Base-by-base conservation (phyloP, 2,329 filamentous ascomycete genomes). In the Diplodia mutila region DNA sequence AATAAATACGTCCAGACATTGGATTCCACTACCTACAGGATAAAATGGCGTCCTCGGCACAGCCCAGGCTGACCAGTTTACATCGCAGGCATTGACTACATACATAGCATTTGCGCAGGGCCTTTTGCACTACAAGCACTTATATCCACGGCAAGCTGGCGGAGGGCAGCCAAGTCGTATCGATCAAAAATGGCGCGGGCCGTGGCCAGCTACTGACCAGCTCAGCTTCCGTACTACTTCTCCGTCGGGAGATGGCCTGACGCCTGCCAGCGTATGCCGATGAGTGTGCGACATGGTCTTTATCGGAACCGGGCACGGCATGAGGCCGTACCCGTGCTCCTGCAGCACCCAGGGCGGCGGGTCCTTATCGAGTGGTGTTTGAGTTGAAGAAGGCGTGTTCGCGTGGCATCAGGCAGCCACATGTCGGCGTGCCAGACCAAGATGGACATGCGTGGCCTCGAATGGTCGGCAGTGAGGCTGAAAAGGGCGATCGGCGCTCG, bases 341-440 rank as follows among this genome's bases (percentile, higher is more conserved):
- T 46, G 39, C 39, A 46, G 39, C 39, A 46, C 42, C 57, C 42
- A 16, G 42, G 9, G 23, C 11, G 9, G 9, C 14, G 39, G 42
- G 25, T 21, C 27, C 59, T 37, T 46, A 49, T 63, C 46, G 12
- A 37, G 39, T 12, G 29, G 3, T 48, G 11, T 61, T 61, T 32
- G 39, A 32, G 42, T 51, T 63, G 59, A 63, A 63, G 59, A 63
- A 63, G 39, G 14, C 37, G 55, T 48, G 55, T 25, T 18, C 12
- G 23, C 42, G 46, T 48, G 39, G 42, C 42, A 34, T 34, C 59
- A 63, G 59, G 59, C 59, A 63, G 59, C 59, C 59, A 63, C 59
- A 51, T 25, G 3, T 46, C 59, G 42, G 46, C 3, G 42, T 18
- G 39, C 9, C 23, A 1, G 39, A 46, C 55, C 39, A n/a, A 21